Conservation (phyloP, 192 early-diverging fungal genomes). For the Hyaloraphidium curvatum region DNA sequence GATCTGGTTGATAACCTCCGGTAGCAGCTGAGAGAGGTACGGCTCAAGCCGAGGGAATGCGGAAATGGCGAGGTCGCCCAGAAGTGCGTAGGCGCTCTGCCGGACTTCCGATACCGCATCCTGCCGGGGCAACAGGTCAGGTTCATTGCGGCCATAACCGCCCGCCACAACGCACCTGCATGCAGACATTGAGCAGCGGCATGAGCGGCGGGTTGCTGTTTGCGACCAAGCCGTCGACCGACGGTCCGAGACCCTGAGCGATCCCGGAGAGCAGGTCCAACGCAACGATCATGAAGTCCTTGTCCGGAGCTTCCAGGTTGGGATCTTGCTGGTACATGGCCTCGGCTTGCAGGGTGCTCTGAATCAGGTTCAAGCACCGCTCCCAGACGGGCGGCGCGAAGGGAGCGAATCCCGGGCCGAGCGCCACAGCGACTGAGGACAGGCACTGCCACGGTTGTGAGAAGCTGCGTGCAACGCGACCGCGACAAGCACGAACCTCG, state of each 20-base stretch:
- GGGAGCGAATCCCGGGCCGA: conserved; percentile 71
- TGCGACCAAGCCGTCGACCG: conserved; percentile 56
- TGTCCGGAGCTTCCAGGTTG: conserved; percentile 52
- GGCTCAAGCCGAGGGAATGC: conserved; percentile 65
- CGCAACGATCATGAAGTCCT: conserved; percentile 91
- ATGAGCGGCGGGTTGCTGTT: conserved; percentile 48
- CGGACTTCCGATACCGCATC: conserved; percentile 62
- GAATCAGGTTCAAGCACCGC: conserved; percentile 77
- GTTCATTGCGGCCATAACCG: background rate
- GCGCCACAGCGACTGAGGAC: conserved; percentile 63
- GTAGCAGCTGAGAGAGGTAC: conserved; percentile 61
- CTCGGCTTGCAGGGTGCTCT: conserved; percentile 50
- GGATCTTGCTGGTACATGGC: conserved; percentile 5
- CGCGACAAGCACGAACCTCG: conserved; percentile 30
- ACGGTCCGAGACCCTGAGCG: conserved; percentile 67
- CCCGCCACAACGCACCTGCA: conserved; percentile 32
- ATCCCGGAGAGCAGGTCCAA: conserved; percentile 89
- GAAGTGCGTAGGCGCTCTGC: conserved; percentile 85
- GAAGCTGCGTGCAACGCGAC: background rate
- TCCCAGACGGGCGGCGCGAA: conserved; percentile 71
- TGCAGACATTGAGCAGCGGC: conserved; percentile 60
- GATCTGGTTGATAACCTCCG: conserved; percentile 52
- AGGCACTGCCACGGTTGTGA: conserved; percentile 34
- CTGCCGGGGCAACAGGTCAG: too few relatives aligned
- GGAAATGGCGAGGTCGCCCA: conserved; percentile 91